Percentiles rank a stretch among this genome's conserved stretches.
Conservation (phyloP, 2,329 filamentous ascomycete species). For the Hysterium pulicare region DNA sequence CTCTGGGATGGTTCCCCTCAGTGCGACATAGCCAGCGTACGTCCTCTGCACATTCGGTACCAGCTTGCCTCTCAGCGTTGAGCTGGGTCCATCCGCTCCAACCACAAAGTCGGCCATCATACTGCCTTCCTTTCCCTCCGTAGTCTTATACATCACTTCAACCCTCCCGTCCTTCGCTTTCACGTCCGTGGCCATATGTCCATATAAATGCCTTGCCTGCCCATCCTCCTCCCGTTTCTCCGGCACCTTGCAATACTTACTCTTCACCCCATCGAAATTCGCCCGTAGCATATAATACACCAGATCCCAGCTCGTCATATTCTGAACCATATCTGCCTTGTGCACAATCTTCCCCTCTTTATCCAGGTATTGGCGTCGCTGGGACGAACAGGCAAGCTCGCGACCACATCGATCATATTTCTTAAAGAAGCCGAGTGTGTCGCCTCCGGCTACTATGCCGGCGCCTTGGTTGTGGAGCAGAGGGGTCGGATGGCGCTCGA, state of each 20-base stretch:
- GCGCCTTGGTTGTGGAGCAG: constrained; percentile 32
- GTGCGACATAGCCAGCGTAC: constrained; percentile 19
- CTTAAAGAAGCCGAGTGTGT: constrained; percentile 27
- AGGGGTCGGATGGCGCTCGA: constrained; percentile 28
- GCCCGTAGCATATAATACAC: constrained; percentile 29
- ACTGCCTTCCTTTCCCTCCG: too few relatives aligned
- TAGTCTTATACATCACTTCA: too few relatives aligned
- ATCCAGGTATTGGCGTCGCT: constrained; percentile 25
- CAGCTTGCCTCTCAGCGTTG: constrained; percentile 9
- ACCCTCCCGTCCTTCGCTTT: too few relatives aligned
- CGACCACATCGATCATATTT: constrained; percentile 22
- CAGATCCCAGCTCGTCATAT: constrained; percentile 37
- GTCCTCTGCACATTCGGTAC: constrained; percentile 10
- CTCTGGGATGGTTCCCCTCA: constrained; percentile 11
- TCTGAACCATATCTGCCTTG: too few relatives aligned
- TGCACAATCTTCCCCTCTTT: constrained; percentile 27
- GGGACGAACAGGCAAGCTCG: constrained; percentile 22
- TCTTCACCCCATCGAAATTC: constrained; percentile 29
- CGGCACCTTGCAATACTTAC: constrained; percentile 23
- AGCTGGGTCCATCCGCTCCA: constrained; percentile 18
- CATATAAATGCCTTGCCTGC: too few relatives aligned
- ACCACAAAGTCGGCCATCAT: constrained; percentile 17
- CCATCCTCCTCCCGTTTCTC: constrained; percentile 6
- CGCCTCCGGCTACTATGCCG: constrained; percentile 31
- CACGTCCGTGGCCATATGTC: too few relatives aligned